A percentile compares a stretch with the other conserved stretches of the same genome.
These are phyloP conservation scores for Bassia scoparia DNA, from an alignment of 148 eudicot species.

Conservation along the genomic window DNA sequence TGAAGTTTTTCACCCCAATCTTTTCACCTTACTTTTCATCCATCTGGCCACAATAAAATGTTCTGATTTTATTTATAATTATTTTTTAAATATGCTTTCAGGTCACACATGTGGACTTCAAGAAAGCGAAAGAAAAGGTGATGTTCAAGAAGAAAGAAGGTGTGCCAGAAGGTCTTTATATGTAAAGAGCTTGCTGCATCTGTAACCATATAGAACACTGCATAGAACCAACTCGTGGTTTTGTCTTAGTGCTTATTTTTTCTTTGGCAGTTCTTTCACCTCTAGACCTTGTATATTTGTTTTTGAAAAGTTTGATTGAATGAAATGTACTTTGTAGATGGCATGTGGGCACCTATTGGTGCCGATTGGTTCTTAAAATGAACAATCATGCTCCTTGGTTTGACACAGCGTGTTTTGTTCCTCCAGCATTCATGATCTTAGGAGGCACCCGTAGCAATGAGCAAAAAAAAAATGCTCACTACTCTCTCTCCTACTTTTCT, in stretches of 20 bases:
- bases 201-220: not conserved
- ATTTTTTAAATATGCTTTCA: slow-evolving; percentile 8
- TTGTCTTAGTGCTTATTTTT: not conserved
- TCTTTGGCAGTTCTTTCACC: not conserved
- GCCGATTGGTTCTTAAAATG: not conserved
- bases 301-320: not conserved
- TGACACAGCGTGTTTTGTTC: too few species aligned
- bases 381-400: not conserved
- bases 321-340: slow-evolving; percentile 4
- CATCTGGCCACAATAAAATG: not conserved
- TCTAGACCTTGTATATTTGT: not conserved
- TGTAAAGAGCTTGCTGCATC: slow-evolving; percentile 30
- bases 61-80: too few species aligned
- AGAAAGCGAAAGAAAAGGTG: slow-evolving; percentile 66
- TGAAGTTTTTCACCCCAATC: not conserved
- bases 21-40: not conserved
- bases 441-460: too few species aligned
- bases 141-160: slow-evolving; percentile 77
- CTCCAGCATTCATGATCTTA: too few species aligned
- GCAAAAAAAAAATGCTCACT: too few species aligned
- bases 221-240: not conserved
- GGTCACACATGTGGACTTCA: slow-evolving; percentile 59
- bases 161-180: slow-evolving; percentile 64
- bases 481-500: too few species aligned
- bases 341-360: not conserved